Conservation (phyloP, 768 basidiomycete genomes). For the Auriscalpium orientale region DNA sequence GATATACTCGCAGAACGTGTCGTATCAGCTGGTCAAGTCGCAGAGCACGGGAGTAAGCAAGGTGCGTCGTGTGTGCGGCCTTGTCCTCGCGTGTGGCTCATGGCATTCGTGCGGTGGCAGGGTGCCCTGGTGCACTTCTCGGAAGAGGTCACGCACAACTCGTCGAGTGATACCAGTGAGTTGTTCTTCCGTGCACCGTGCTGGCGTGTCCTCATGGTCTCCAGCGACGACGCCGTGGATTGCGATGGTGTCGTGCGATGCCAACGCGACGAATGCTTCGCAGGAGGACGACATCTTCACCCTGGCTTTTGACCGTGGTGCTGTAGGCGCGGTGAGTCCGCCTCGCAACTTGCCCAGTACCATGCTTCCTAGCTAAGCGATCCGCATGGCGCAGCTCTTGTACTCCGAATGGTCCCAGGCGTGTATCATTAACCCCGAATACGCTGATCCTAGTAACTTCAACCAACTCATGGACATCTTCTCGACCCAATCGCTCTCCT, state of each 20-base stretch:
- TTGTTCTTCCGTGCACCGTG: neutral
- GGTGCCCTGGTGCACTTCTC: constrained; percentile 83
- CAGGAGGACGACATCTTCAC: constrained; percentile 71
- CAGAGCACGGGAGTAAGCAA: constrained; percentile 44
- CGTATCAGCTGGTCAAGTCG: constrained; percentile 50
- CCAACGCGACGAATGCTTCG: constrained; percentile 60
- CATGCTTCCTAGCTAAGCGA: neutral
- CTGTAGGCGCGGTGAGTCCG: constrained; percentile 62
- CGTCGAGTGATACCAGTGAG: constrained; percentile 41
- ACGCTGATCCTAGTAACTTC: constrained; percentile 53
- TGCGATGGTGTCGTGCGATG: constrained; percentile 79
- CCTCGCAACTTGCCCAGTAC: neutral
- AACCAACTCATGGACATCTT: constrained; percentile 73
- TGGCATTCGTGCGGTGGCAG: constrained; percentile 25
- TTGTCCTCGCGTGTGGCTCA: neutral
- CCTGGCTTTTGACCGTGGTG: constrained; percentile 69
- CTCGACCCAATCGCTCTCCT: constrained; percentile 55
- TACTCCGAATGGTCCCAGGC: constrained; percentile 68
- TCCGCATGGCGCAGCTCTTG: constrained; percentile 43
- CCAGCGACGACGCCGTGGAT: constrained; percentile 82
- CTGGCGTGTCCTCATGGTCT: neutral
- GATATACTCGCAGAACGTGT: constrained; percentile 37
- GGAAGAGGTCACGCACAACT: constrained; percentile 37
- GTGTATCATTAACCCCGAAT: constrained; percentile 70
- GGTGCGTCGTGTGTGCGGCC: constrained; percentile 29